These are phyloP conservation scores for Lachnellula suecica DNA, from an alignment of 2,329 filamentous ascomycete species.

Conservation along the genomic window DNA sequence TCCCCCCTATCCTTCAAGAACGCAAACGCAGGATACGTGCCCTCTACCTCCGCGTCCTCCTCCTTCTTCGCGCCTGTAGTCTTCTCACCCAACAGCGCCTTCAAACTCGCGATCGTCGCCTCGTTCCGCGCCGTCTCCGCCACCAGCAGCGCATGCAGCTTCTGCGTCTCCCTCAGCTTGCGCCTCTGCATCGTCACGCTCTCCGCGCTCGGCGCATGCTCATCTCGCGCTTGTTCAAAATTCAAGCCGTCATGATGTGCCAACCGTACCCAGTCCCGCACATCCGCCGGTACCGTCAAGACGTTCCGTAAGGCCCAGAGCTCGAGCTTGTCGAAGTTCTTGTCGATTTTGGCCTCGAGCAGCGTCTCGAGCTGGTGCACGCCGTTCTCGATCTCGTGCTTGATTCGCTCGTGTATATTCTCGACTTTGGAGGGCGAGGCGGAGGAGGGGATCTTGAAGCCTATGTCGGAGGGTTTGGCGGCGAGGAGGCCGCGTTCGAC, in stretches of 20 bases:
- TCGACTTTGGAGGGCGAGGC: constrained; percentile 39
- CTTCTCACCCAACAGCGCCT: constrained; percentile 49
- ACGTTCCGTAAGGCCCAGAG: constrained; percentile 90
- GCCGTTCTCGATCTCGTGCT: constrained; percentile 82
- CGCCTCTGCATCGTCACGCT: constrained; percentile 70
- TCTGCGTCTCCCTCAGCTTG: constrained; percentile 75
- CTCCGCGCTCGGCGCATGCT: constrained; percentile 58
- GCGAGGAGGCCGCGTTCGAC: constrained; percentile 80
- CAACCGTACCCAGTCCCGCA: constrained; percentile 75
- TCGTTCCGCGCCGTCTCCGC: constrained; percentile 73
- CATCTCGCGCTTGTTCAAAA: constrained; percentile 23
- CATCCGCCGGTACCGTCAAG: constrained; percentile 69
- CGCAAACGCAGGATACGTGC: constrained; percentile 40
- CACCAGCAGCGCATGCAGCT: constrained; percentile 67
- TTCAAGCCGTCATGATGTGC: constrained; percentile 70
- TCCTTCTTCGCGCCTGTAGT: constrained; percentile 41
- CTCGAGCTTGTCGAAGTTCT: constrained; percentile 83
- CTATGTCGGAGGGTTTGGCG: constrained; percentile 72
- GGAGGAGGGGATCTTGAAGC: constrained; percentile 63
- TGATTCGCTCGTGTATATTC: constrained; percentile 50
- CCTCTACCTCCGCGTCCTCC: constrained; percentile 7
- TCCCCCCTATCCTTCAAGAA: constrained; percentile 57
- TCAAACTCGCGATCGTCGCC: constrained; percentile 64
- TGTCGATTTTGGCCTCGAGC: constrained; percentile 77
- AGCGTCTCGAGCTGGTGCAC: constrained; percentile 82